Evolutionary conservation across 768 basidiomycete species (phyloP).

Genomic region (Boletellus emodensis): DNA sequence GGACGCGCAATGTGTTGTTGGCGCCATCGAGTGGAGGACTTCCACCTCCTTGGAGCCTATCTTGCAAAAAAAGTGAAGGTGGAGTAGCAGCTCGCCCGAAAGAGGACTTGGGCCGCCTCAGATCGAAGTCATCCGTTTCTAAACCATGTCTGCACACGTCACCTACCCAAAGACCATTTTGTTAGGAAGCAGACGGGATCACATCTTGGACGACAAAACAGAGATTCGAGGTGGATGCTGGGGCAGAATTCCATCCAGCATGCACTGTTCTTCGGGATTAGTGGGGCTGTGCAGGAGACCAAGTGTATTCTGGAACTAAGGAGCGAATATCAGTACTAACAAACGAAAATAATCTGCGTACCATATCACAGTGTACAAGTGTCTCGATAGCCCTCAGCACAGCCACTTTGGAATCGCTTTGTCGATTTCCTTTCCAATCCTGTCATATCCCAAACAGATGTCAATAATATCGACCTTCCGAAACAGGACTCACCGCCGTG

Average conservation of each 20-base stretch:
- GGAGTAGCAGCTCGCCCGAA: slow-evolving; percentile 43
- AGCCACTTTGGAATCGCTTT: no score
- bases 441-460: no score
- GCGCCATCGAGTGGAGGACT: slow-evolving; percentile 40
- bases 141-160: no score
- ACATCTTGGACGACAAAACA: slow-evolving; percentile 36
- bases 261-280: background rate
- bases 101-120: slow-evolving; percentile 36
- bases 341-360: no score
- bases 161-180: slow-evolving; percentile 31
- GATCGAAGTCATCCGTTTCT: slow-evolving; percentile 13
- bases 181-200: slow-evolving; percentile 30
- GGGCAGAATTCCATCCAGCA: no score
- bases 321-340: background rate
- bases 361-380: no score
- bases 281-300: no score
- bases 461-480: no score
- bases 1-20: slow-evolving; percentile 46
- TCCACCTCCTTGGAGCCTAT: slow-evolving; percentile 27
- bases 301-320: no score
- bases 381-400: no score
- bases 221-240: background rate
- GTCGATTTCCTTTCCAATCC: no score
- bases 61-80: slow-evolving; percentile 41
- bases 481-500: no score